Evolutionary conservation across 352 stramenopile species (phyloP).

Genomic region (Globisporangium takayamanum): DNA sequence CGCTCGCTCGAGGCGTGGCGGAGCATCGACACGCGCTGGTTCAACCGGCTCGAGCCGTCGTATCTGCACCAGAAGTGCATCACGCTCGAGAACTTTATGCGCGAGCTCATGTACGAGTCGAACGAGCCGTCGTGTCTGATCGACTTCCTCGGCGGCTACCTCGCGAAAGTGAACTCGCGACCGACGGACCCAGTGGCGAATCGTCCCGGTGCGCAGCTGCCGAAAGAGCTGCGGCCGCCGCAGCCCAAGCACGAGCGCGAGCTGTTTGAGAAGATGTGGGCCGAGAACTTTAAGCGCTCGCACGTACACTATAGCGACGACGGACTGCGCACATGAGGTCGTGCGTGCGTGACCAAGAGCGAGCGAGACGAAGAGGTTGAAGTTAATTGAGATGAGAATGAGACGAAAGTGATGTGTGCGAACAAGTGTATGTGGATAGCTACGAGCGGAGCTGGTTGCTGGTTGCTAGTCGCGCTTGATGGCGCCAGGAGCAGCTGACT

Average conservation of each 20-base stretch:
- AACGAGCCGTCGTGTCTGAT: slow-evolving; percentile 65
- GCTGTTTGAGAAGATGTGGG: slow-evolving; percentile 96
- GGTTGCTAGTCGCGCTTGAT: slow-evolving; percentile 9
- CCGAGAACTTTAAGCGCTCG: slow-evolving; percentile 94
- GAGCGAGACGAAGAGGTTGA: slow-evolving; percentile 2
- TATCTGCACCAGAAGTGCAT: slow-evolving; percentile 87
- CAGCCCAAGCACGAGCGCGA: slow-evolving; percentile 92
- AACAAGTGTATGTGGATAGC: too few relatives aligned
- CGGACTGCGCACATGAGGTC: neutral
- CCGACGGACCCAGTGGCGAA: slow-evolving; percentile 55
- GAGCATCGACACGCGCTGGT: slow-evolving; percentile 80
- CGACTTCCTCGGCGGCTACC: slow-evolving; percentile 74
- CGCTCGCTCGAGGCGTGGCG: slow-evolving; percentile 67
- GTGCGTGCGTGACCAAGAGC: slow-evolving; percentile 1
- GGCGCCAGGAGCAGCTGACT: neutral
- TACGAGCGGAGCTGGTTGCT: neutral
- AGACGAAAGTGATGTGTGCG: slow-evolving; percentile 2
- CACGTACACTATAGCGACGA: slow-evolving; percentile 54
- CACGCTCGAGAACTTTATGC: slow-evolving; percentile 84
- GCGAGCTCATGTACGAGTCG: slow-evolving; percentile 87
- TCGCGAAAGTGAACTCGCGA: slow-evolving; percentile 74
- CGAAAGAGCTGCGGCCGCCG: slow-evolving; percentile 85
- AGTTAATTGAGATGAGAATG: slow-evolving; percentile 6
- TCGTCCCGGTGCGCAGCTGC: slow-evolving; percentile 66
- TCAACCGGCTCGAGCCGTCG: slow-evolving; percentile 80